A percentile compares a stretch with the other conserved stretches of the same genome.
phyloP scores from a whole-genome alignment of 129 eudicot species.

The Saussurea involucrata region DNA sequence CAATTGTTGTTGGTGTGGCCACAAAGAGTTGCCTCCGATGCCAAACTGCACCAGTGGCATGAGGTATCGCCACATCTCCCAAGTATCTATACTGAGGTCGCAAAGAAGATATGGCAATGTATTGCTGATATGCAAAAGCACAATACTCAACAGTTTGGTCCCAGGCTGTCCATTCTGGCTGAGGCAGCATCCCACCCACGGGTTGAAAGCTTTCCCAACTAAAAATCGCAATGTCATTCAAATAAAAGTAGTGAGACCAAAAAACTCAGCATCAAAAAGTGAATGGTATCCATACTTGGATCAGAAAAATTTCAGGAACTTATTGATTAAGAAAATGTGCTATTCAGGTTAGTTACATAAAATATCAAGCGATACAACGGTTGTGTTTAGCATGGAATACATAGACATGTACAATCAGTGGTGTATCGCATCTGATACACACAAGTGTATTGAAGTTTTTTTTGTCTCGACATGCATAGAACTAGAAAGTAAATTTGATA shows the following conservation, averaged over 20 bases:
- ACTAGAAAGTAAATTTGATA: background rate
- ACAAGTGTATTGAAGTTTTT: background rate
- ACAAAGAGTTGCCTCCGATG: conserved; percentile 97
- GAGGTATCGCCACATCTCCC: conserved; percentile 98
- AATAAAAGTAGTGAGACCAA: background rate
- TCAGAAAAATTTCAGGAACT: background rate
- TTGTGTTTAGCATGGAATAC: background rate
- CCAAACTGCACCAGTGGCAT: conserved; percentile 99
- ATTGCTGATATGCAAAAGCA: conserved; percentile 90
- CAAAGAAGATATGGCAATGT: conserved; percentile 89
- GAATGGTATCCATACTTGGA: background rate
- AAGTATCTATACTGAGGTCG: conserved; percentile 94
- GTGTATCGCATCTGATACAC: background rate
- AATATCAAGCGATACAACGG: background rate
- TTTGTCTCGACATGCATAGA: background rate
- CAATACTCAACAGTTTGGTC: conserved; percentile 99
- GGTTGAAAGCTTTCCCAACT: conserved; percentile 99
- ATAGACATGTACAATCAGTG: background rate
- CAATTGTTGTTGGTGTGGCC: conserved; percentile 95
- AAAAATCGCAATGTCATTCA: conserved; percentile 15
- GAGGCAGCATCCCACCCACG: conserved; percentile 95
- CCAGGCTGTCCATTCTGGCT: conserved; percentile 99
- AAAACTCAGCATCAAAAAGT: background rate
- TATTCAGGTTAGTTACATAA: background rate
- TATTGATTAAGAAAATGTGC: background rate